phyloP scores from a whole-genome alignment of 331 rosid genomes.

The Arachis monticola region DNA sequence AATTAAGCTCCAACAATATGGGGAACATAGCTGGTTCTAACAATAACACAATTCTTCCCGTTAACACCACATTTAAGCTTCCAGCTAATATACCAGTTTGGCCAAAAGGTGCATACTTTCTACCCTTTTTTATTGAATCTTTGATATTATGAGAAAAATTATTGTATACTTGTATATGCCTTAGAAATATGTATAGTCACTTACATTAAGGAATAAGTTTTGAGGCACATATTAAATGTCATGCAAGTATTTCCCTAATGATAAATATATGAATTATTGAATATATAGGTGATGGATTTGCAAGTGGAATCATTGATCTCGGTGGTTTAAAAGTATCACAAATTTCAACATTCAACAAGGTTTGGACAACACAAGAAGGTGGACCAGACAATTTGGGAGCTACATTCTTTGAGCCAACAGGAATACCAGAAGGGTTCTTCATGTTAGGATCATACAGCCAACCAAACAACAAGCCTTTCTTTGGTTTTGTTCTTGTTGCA shows the following conservation, averaged over 20 bases:
- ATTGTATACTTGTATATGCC: not conserved
- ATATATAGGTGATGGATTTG: conserved; percentile 48
- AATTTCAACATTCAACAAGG: conserved; percentile 51
- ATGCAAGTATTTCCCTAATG: too few relatives aligned
- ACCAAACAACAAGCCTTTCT: conserved; percentile 48
- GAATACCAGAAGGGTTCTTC: conserved; percentile 50
- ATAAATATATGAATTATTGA: not conserved
- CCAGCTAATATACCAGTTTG: conserved; percentile 44
- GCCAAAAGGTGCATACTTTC: conserved; percentile 47
- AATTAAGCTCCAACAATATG: conserved; percentile 31
- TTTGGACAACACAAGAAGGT: conserved; percentile 51
- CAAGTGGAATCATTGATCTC: conserved; percentile 41
- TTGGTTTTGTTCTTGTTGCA: conserved; percentile 48
- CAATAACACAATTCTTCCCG: conserved; percentile 23
- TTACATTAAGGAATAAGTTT: not conserved
- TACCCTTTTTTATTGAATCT: not conserved
- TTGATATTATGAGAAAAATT: not conserved
- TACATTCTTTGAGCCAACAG: conserved; percentile 47
- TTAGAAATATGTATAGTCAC: not conserved
- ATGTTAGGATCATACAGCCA: conserved; percentile 46
- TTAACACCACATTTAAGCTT: conserved; percentile 41
- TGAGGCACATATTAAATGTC: too few relatives aligned
- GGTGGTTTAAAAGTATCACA: conserved; percentile 44
- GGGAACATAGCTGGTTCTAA: conserved; percentile 39
- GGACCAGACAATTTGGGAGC: conserved; percentile 49